These are phyloP conservation scores for Salix brachista DNA, from an alignment of 345 rosid species.

Conservation along the genomic window DNA sequence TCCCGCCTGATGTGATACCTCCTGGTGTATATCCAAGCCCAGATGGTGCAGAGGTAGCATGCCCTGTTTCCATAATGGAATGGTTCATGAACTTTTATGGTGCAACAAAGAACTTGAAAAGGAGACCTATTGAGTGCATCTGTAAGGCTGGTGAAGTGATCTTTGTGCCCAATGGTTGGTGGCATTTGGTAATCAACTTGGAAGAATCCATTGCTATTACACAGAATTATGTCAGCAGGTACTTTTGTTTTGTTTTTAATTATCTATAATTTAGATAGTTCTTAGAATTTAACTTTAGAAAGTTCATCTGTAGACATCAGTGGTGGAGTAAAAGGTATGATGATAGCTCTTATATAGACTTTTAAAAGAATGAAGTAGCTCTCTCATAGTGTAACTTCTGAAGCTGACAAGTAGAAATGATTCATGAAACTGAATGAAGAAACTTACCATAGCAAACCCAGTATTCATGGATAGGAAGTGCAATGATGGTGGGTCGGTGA, in stretches of 20 bases:
- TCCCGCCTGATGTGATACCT: slow-evolving; percentile 90
- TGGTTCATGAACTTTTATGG: slow-evolving; percentile 98
- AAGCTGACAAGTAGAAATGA: not conserved
- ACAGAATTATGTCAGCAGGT: slow-evolving; percentile 97
- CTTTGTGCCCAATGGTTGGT: slow-evolving; percentile 97
- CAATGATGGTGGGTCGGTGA: not conserved
- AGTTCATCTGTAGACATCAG: not conserved
- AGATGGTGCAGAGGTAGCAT: slow-evolving; percentile 95
- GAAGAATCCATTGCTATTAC: slow-evolving; percentile 95
- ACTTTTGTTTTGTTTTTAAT: not conserved
- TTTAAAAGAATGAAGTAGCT: not conserved
- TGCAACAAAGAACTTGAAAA: slow-evolving; percentile 67
- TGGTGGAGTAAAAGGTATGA: not conserved
- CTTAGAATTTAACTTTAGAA: not conserved
- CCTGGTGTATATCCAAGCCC: slow-evolving; percentile 97
- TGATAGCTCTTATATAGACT: not conserved
- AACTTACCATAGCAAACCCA: not conserved
- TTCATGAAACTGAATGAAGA: not conserved
- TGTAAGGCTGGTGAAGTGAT: slow-evolving; percentile 94
- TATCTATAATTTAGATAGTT: not conserved
- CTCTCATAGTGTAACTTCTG: not conserved
- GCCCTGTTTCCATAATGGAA: slow-evolving; percentile 91
- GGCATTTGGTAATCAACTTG: slow-evolving; percentile 95
- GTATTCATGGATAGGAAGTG: not conserved
- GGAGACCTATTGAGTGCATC: slow-evolving; percentile 79